Conservation (phyloP, 345 rosid species). For the Eucalyptus cloeziana region DNA sequence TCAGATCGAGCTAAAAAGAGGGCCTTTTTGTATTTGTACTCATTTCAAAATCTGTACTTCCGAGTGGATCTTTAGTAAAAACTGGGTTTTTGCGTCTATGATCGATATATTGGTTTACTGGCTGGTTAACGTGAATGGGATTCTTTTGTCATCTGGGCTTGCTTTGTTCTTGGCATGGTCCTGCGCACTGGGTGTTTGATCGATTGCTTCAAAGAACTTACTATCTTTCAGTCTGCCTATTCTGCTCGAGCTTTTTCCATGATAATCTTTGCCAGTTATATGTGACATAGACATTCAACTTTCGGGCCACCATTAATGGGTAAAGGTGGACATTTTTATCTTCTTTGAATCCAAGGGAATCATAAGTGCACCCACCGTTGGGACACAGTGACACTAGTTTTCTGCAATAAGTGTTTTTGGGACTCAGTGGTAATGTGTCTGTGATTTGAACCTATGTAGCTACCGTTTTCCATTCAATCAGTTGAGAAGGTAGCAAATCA, state of each 20-base stretch:
- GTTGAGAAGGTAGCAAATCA: accelerated
- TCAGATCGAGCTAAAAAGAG: background rate
- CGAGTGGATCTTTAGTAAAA: background rate
- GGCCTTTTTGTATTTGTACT: background rate
- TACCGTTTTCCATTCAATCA: background rate
- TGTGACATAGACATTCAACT: background rate
- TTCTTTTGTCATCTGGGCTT: accelerated
- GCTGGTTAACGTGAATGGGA: background rate
- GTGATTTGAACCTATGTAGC: background rate
- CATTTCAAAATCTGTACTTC: background rate
- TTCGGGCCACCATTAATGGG: accelerated
- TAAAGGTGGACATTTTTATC: accelerated
- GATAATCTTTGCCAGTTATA: background rate
- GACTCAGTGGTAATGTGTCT: background rate
- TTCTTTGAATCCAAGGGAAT: accelerated
- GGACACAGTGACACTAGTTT: too few species aligned
- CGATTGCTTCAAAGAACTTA: background rate
- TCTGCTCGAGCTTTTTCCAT: background rate
- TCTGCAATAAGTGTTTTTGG: background rate
- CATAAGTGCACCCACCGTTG: background rate
- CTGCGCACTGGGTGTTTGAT: accelerated
- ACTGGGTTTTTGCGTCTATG: background rate
- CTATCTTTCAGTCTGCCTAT: background rate
- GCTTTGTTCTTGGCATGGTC: background rate
- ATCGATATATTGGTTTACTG: background rate